Conservation (phyloP, 768 basidiomycete species). For the Filobasidium floriforme region DNA sequence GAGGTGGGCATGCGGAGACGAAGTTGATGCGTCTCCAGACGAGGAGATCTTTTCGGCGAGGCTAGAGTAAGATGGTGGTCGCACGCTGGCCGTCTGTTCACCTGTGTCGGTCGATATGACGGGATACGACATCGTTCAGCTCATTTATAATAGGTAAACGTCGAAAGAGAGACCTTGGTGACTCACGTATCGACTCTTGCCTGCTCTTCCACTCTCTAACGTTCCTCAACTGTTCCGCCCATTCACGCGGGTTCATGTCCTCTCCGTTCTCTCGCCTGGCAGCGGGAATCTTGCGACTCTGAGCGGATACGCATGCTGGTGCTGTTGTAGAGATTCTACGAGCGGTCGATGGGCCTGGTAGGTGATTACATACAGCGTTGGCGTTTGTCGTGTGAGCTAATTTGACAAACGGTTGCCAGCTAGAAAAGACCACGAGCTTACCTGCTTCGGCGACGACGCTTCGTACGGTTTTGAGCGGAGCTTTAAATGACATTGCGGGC, state of each 20-base stretch:
- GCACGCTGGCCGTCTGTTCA: slow-evolving; percentile 14
- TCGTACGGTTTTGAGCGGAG: background rate
- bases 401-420: background rate
- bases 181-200: slow-evolving; percentile 26
- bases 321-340: background rate
- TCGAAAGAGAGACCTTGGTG: background rate
- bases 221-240: slow-evolving; percentile 37
- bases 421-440: background rate
- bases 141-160: slow-evolving; percentile 3
- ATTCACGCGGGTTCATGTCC: slow-evolving; percentile 29
- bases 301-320: background rate
- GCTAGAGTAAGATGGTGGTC: slow-evolving; percentile 25
- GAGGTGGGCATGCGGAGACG: slow-evolving; percentile 10
- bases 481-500: background rate
- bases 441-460: slow-evolving; percentile 6
- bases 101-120: slow-evolving; percentile 4
- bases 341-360: background rate
- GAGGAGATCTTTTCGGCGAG: slow-evolving; percentile 44
- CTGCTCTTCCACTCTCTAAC: slow-evolving; percentile 32
- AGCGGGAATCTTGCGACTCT: background rate
- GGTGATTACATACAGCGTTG: too few species aligned
- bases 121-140: slow-evolving; percentile 20
- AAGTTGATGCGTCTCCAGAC: slow-evolving; percentile 53
- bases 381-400: background rate
- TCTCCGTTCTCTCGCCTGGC: background rate